A percentile compares a stretch with the other conserved stretches of the same genome.
phyloP scores from a whole-genome alignment of 1,284 basidiomycete genomes.

The Sparassis latifolia region DNA sequence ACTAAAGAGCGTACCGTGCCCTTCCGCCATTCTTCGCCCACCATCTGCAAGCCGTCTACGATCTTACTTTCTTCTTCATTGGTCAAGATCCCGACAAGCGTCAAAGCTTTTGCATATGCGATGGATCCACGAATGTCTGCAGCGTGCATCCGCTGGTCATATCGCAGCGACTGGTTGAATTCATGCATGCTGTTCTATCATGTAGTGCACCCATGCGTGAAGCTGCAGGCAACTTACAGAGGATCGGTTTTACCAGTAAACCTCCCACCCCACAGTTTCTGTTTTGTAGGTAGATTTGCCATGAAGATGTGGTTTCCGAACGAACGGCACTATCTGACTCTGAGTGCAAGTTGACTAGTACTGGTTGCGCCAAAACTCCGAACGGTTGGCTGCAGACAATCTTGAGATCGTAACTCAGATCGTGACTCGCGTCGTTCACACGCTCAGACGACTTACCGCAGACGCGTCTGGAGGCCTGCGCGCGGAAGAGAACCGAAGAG shows the following conservation, averaged over 20 bases:
- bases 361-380: no score
- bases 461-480: no score
- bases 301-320: conserved; percentile 22
- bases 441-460: no score
- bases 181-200: conserved; percentile 75
- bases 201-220: not conserved
- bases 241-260: conserved; percentile 88
- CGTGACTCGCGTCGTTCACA: no score
- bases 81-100: conserved; percentile 76
- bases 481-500: no score
- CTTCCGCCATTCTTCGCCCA: conserved; percentile 82
- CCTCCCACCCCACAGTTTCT: conserved; percentile 85
- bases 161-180: conserved; percentile 92
- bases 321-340: no score
- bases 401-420: no score
- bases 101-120: conserved; percentile 87
- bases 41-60: conserved; percentile 68
- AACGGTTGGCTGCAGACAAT: no score
- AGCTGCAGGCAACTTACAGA: conserved; percentile 43
- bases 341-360: no score
- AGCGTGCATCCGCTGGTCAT: conserved; percentile 90
- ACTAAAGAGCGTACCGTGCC: conserved; percentile 47
- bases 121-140: conserved; percentile 93
- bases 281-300: conserved; percentile 61
- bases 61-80: conserved; percentile 72